These are phyloP conservation scores for Verticillium dahliae DNA, from an alignment of 2,329 filamentous ascomycete species.

Conservation along the genomic window DNA sequence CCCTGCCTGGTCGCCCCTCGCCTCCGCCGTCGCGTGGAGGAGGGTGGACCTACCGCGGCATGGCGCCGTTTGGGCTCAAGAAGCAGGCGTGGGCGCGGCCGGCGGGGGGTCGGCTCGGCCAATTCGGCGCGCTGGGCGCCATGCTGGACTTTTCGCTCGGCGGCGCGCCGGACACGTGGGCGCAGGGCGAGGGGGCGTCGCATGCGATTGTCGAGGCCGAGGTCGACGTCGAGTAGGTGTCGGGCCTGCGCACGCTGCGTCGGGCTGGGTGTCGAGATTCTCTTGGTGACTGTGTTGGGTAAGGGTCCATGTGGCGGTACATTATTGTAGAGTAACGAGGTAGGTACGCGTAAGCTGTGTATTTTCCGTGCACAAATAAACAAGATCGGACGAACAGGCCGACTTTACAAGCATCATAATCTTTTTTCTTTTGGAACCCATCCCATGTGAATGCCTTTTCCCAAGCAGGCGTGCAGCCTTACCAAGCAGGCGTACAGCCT, in stretches of 20 bases:
- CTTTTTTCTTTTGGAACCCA: neutral
- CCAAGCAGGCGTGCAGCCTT: too few species aligned
- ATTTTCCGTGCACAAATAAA: neutral
- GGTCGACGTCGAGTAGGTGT: conserved; percentile 6
- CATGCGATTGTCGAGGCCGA: conserved; percentile 8
- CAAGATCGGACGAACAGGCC: neutral
- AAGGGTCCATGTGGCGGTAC: too few species aligned
- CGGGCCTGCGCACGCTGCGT: too few species aligned
- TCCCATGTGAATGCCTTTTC: neutral
- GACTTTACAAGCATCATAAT: neutral
- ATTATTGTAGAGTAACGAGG: neutral
- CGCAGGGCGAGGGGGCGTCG: neutral
- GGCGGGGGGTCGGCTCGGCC: conserved; percentile 23
- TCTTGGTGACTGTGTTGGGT: too few species aligned
- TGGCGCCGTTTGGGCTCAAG: conserved; percentile 38
- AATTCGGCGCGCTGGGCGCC: conserved; percentile 40
- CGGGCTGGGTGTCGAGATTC: too few species aligned
- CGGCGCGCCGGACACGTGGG: conserved; percentile 2
- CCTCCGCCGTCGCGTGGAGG: too few species aligned
- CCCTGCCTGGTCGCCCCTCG: too few species aligned
- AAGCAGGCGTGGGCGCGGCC: conserved; percentile 34
- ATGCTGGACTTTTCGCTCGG: conserved; percentile 27
- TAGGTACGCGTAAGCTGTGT: neutral
- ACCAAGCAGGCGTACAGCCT: too few species aligned
- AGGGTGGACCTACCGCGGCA: conserved; percentile 30